Percentiles rank a stretch among this genome's conserved stretches.
Evolutionary conservation across 1,139 yeast species (phyloP).

Genomic region (Candida sp.): DNA sequence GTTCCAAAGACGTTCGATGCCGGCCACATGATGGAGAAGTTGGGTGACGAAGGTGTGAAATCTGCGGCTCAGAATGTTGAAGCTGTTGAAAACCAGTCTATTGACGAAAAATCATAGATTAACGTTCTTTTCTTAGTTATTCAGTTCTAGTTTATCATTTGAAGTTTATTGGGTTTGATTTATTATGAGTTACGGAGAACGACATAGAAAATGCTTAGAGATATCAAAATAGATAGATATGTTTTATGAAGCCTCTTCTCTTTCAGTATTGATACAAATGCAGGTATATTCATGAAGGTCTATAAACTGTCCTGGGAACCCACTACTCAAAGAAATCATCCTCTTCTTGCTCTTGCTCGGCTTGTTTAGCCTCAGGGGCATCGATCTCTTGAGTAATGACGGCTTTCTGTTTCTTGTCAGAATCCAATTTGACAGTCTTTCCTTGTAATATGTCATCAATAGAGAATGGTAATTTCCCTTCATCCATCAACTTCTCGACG

Average conservation of each 20-base stretch:
- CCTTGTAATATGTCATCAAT: conserved; percentile 63
- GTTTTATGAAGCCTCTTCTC: no score
- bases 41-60: conserved; percentile 39
- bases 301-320: not conserved
- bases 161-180: no score
- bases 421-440: conserved; percentile 32
- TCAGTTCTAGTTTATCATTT: no score
- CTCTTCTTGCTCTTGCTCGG: conserved; percentile 28
- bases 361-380: conserved; percentile 36
- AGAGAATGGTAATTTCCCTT: conserved; percentile 57
- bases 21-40: conserved; percentile 35
- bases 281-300: not conserved
- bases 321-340: conserved; percentile 49
- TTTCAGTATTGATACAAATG: not conserved
- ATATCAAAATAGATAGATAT: no score
- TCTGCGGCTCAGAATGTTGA: conserved; percentile 27
- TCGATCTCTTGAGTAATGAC: conserved; percentile 35
- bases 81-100: conserved; percentile 8
- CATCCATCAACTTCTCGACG: conserved; percentile 53
- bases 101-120: no score
- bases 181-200: no score
- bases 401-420: conserved; percentile 7
- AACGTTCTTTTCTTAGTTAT: no score
- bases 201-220: no score
- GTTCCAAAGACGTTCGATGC: conserved; percentile 26